These are phyloP conservation scores for Kwoniella europaea DNA, from an alignment of 768 basidiomycete genomes.

Conservation along the genomic window DNA sequence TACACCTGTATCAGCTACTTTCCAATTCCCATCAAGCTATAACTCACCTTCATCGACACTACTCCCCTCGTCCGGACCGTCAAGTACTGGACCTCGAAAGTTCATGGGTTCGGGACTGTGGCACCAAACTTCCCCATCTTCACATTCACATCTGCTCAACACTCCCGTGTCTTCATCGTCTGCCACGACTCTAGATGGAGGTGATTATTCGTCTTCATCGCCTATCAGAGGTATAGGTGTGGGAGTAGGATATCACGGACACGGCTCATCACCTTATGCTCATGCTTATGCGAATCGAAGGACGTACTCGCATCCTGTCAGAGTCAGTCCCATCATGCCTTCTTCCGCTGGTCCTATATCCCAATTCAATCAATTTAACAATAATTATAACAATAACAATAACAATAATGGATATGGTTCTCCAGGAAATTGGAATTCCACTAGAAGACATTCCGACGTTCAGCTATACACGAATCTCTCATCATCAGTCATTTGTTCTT, in stretches of 20 bases:
- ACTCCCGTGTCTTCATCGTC: slow-evolving; percentile 2
- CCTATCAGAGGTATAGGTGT: background rate
- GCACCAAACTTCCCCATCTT: slow-evolving; percentile 13
- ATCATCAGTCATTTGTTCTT: too few species aligned
- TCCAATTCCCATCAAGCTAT: slow-evolving; percentile 9
- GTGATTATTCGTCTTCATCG: background rate
- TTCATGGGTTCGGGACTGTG: background rate
- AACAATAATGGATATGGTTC: background rate
- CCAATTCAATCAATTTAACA: background rate
- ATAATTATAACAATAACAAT: background rate
- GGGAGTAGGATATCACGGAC: slow-evolving; percentile 9
- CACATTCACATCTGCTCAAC: background rate
- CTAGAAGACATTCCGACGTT: slow-evolving; percentile 5
- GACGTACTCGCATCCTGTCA: slow-evolving; percentile 18
- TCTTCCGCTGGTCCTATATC: slow-evolving; percentile 7
- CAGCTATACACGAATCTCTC: background rate
- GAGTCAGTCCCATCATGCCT: slow-evolving; percentile 15
- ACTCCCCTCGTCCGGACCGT: slow-evolving; percentile 1
- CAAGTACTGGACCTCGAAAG: background rate
- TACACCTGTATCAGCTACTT: slow-evolving; percentile 22
- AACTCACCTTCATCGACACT: background rate
- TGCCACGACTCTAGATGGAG: background rate
- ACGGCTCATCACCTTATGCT: slow-evolving; percentile 26
- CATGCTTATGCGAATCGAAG: slow-evolving; percentile 24
- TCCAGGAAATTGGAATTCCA: background rate